These are phyloP conservation scores for Coleophoma eucalyptorum DNA, from an alignment of 2,329 filamentous ascomycete genomes.

Conservation along the genomic window DNA sequence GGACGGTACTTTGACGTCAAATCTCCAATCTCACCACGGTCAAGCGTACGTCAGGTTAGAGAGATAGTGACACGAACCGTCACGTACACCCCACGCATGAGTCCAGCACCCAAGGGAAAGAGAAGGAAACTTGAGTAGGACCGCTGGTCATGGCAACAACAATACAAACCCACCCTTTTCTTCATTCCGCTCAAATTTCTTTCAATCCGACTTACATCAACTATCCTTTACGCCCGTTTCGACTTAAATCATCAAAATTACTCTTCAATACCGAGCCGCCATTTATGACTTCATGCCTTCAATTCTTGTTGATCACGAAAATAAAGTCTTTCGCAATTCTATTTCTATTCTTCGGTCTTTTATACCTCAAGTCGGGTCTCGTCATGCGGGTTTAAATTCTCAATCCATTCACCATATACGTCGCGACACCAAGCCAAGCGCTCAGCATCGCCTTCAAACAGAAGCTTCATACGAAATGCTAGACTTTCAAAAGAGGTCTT, in stretches of 20 bases:
- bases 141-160: neutral
- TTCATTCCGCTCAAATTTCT: neutral
- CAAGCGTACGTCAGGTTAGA: slow-evolving; percentile 67
- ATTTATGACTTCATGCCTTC: slow-evolving; percentile 23
- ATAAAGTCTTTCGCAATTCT: slow-evolving; percentile 5
- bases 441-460: too few species aligned
- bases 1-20: slow-evolving; percentile 56
- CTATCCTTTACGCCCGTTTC: slow-evolving; percentile 1
- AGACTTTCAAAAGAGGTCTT: too few species aligned
- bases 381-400: too few species aligned
- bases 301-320: slow-evolving; percentile 19
- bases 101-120: slow-evolving; percentile 89
- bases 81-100: slow-evolving; percentile 83
- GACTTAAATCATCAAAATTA: neutral
- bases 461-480: too few species aligned
- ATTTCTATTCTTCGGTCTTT: neutral
- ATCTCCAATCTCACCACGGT: slow-evolving; percentile 51
- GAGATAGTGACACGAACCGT: slow-evolving; percentile 94
- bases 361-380: too few species aligned
- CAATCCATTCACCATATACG: too few species aligned
- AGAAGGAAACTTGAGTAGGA: slow-evolving; percentile 66
- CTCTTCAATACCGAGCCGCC: slow-evolving; percentile 1
- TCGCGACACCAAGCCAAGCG: too few species aligned
- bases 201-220: slow-evolving; percentile 7
- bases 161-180: neutral